Percentiles rank a stretch among this genome's conserved stretches.
Evolutionary conservation across 1,284 basidiomycete species (phyloP).

Genomic region (Violaceomyces palustris): DNA sequence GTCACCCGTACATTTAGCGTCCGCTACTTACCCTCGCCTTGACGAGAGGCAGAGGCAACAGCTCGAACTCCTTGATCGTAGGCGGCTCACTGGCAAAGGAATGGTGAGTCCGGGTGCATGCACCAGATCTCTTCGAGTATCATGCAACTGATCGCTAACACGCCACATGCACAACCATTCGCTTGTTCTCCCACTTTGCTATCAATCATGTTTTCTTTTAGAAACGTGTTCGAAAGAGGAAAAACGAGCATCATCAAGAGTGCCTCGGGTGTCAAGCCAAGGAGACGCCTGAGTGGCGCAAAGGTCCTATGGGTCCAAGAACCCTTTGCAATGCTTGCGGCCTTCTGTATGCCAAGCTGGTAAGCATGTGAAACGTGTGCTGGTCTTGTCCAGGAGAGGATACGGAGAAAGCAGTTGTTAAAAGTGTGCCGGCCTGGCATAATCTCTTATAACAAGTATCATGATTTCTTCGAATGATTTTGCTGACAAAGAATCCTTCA

Average conservation of each 20-base stretch:
- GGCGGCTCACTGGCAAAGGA: constrained; percentile 21
- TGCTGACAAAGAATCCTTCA: too few relatives aligned
- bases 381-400: too few relatives aligned
- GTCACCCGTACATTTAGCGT: constrained; percentile 1
- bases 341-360: constrained; percentile 43
- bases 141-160: not conserved
- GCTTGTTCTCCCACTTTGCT: not conserved
- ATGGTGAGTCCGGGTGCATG: constrained; percentile 5
- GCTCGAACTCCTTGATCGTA: constrained; percentile 15
- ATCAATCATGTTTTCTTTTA: not conserved
- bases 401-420: too few relatives aligned
- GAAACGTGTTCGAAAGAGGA: constrained; percentile 25
- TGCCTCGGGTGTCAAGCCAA: constrained; percentile 31
- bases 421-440: too few relatives aligned
- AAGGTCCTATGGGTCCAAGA: constrained; percentile 47
- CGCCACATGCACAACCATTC: not conserved
- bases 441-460: too few relatives aligned
- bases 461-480: too few relatives aligned
- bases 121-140: not conserved
- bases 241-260: constrained; percentile 31
- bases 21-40: not conserved
- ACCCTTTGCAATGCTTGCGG: constrained; percentile 49
- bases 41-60: constrained; percentile 16
- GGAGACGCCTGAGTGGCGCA: constrained; percentile 49
- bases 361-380: not conserved